Percentiles rank a stretch among this genome's conserved stretches.
Evolutionary conservation across 192 early-diverging fungal genomes (phyloP).

Genomic region (Backusella westeae): DNA sequence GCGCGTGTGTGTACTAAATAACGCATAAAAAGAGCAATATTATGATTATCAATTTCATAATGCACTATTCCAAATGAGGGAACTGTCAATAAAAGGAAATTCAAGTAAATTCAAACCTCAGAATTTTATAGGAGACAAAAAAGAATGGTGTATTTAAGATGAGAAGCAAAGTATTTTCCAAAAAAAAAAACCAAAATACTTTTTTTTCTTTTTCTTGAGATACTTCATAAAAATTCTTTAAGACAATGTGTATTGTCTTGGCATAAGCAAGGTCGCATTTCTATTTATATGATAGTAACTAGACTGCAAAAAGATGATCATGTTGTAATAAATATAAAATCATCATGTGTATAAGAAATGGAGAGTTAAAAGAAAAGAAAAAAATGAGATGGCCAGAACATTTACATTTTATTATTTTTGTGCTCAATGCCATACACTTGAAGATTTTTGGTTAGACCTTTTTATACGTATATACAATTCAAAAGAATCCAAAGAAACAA

Average conservation of each 20-base stretch:
- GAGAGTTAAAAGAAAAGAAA: neutral
- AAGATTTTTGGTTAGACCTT: neutral
- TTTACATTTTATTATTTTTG: neutral
- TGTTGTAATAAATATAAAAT: neutral
- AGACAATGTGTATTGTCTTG: neutral
- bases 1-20: neutral
- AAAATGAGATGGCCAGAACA: neutral
- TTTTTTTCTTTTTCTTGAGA: conserved; percentile 9
- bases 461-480: neutral
- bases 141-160: neutral
- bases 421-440: neutral
- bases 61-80: neutral
- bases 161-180: neutral
- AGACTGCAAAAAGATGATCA: neutral
- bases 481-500: neutral
- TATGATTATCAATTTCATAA: neutral
- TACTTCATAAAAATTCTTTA: neutral
- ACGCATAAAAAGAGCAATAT: neutral
- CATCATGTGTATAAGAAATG: neutral
- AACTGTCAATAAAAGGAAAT: neutral
- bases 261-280: neutral
- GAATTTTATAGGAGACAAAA: conserved; percentile 2
- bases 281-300: neutral
- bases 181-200: conserved; percentile 3
- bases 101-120: neutral